These are phyloP conservation scores for Carex littledalei DNA, from an alignment of 176 grass and related monocot species.

Conservation along the genomic window DNA sequence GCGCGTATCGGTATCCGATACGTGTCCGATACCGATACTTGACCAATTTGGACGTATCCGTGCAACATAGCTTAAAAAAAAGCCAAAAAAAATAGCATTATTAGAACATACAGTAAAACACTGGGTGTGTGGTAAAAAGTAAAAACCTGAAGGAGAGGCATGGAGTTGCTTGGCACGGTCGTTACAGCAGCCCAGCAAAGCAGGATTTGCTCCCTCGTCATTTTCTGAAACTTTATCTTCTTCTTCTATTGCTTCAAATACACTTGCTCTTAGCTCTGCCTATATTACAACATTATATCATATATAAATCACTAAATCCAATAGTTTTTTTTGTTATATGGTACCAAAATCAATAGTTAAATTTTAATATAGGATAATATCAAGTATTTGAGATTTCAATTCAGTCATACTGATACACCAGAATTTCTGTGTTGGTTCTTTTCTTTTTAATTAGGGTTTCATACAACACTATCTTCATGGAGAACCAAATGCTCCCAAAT, in stretches of 20 bases:
- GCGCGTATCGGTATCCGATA: too few species aligned
- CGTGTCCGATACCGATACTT: too few species aligned
- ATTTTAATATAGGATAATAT: background rate
- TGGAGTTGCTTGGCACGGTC: constrained; percentile 74
- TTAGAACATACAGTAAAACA: background rate
- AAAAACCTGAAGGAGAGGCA: constrained; percentile 76
- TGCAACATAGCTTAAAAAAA: too few species aligned
- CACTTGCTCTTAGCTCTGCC: constrained; percentile 76
- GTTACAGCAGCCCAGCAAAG: constrained; percentile 77
- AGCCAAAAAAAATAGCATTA: background rate
- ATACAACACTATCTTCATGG: background rate
- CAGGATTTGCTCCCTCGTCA: constrained; percentile 46
- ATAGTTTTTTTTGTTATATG: background rate
- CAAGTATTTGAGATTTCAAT: background rate
- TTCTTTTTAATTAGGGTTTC: background rate
- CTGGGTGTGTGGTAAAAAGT: background rate
- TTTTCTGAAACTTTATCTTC: constrained; percentile 60
- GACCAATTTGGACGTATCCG: too few species aligned
- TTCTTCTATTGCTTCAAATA: constrained; percentile 92
- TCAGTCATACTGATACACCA: background rate
- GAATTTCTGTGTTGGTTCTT: background rate
- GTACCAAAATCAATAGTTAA: background rate
- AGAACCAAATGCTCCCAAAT: background rate
- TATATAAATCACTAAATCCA: background rate
- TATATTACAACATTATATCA: constrained; percentile 9